Evolutionary conservation across 352 stramenopile genomes (phyloP).

Genomic region (Phytophthora ohioensis): DNA sequence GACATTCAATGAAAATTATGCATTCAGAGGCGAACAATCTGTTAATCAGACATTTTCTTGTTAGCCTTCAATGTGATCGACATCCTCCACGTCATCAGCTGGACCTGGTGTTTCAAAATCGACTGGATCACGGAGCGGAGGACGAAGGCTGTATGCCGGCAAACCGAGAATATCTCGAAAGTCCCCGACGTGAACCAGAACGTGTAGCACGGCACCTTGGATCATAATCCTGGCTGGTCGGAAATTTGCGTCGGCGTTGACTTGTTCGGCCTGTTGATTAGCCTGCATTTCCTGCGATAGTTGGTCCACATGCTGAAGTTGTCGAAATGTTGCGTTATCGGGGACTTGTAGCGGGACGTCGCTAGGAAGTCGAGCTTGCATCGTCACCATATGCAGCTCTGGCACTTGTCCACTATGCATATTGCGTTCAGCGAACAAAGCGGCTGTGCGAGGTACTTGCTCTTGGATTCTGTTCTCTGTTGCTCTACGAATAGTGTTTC

Average conservation of each 20-base stretch:
- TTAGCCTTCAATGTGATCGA: slow-evolving; percentile 13
- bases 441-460: slow-evolving; percentile 6
- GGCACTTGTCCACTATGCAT: slow-evolving; percentile 2
- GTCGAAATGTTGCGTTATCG: slow-evolving; percentile 15
- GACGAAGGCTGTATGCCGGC: slow-evolving; percentile 9
- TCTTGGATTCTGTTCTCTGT: slow-evolving; percentile 16
- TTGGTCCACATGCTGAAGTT: slow-evolving; percentile 17
- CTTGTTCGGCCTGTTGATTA: neutral
- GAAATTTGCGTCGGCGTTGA: slow-evolving; percentile 8
- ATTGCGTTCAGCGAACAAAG: slow-evolving; percentile 9
- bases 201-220: neutral
- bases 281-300: slow-evolving; percentile 2
- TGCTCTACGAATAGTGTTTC: slow-evolving; percentile 1
- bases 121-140: slow-evolving; percentile 12
- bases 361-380: slow-evolving; percentile 9
- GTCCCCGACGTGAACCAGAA: slow-evolving; percentile 3
- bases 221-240: neutral
- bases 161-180: neutral
- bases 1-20: neutral
- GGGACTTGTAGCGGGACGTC: slow-evolving; percentile 10
- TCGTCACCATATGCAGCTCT: slow-evolving; percentile 13
- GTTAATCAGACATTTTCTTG: neutral
- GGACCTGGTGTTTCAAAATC: slow-evolving; percentile 5
- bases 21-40: too few relatives aligned
- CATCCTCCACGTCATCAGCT: slow-evolving; percentile 9